Evolutionary conservation across 495 filamentous ascomycete species (phyloP).

Genomic region (Penicillium fimorum): DNA sequence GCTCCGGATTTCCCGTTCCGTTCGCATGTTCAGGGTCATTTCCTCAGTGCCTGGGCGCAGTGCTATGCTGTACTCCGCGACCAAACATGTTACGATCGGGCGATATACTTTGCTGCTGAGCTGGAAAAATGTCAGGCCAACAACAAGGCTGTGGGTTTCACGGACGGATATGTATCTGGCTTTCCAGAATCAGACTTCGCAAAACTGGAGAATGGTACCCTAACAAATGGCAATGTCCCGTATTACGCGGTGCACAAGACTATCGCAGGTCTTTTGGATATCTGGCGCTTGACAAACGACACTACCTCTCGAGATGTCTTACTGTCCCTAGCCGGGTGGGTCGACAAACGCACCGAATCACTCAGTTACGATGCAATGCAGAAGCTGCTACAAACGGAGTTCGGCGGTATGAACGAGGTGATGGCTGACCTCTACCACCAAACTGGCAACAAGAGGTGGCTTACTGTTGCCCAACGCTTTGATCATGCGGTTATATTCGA

Average conservation of each 20-base stretch:
- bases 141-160: not conserved
- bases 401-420: slow-evolving; percentile 2
- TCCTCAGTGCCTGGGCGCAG: slow-evolving; percentile 4
- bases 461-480: slow-evolving; percentile 4
- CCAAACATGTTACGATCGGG: slow-evolving; percentile 3
- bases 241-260: slow-evolving; percentile 3
- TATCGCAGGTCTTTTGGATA: not conserved
- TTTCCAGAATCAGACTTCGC: not conserved
- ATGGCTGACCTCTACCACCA: slow-evolving; percentile 1
- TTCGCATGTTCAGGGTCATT: slow-evolving; percentile 2
- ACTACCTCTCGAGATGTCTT: not conserved
- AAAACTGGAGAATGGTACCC: not conserved
- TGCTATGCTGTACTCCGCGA: slow-evolving; percentile 3
- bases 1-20: slow-evolving; percentile 2
- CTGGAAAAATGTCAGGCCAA: not conserved
- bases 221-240: not conserved
- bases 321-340: not conserved
- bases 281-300: slow-evolving; percentile 4
- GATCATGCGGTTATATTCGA: slow-evolving; percentile 2
- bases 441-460: not conserved
- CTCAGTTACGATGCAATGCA: not conserved
- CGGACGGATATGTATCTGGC: slow-evolving; percentile 1
- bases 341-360: slow-evolving; percentile 1
- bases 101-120: not conserved
- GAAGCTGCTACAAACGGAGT: not conserved